Base-by-base conservation (phyloP, 2,329 filamentous ascomycete species). In the Chrysosporium queenslandicum region DNA sequence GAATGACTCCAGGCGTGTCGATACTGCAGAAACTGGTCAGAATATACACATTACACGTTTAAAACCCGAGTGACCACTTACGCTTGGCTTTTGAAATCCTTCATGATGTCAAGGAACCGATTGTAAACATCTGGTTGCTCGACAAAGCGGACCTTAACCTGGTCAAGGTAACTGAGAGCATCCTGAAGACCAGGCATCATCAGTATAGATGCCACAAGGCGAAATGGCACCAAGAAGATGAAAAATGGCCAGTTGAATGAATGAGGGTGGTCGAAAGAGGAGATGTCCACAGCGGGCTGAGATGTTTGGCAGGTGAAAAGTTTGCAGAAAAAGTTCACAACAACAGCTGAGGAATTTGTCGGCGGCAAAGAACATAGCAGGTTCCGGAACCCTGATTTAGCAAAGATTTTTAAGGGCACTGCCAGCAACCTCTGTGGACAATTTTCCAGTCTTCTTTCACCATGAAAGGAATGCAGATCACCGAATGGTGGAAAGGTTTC, bases 71-170 rank as follows among this genome's bases (percentile, higher is more conserved):
- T 37, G 34, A 55, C 50, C 52, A 78, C 85, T 72, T 75, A 90
- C 80, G 90, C 89, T 71, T 95, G 91, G 62, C 89, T 95, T 71
- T 98, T 98, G 68, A 98, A 98, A 62, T 98, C 92, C 65, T 98
- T 98, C 92, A 98, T 98, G 46, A 98, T 98, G 61, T 98, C 92
- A 42, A 98, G 73, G 62, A 98, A 97, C 34, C 87, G 79, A 64
- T 97, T 97, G 64, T 98, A 98, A 0, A 98, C 92, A 68, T 97
- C 91, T 3, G 92, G 90, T 60, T 96, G 89, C 58, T 97, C 91
- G 55, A 89, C 86, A 61, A 98, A 98, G 64, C 95, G 90, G 25
- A 97, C 90, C 70, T 98, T 98, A 58, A 98, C 92, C 69, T 97
- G 92, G 65, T 98, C 92, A 21, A 98, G 80, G 65, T 98, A 98